phyloP scores from a whole-genome alignment of 768 basidiomycete genomes.

The Agrocybe praecox region DNA sequence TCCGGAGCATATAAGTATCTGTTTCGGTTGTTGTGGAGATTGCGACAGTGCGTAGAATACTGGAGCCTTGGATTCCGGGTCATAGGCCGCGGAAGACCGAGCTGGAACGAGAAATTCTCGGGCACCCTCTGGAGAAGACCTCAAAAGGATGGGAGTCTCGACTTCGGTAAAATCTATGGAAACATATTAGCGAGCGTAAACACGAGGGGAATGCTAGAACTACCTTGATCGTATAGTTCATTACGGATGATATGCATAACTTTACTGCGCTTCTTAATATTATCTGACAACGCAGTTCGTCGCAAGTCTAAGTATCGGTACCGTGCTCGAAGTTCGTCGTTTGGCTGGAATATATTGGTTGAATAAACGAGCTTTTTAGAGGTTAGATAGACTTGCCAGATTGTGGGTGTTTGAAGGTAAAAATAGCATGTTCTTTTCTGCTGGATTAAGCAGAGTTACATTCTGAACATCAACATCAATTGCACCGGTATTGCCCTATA shows the following conservation, averaged over 20 bases:
- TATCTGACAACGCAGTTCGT: conserved; percentile 68
- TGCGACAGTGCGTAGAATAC: conserved; percentile 90
- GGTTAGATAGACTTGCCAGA: conserved; percentile 54
- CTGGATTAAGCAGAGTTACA: conserved; percentile 81
- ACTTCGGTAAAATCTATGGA: conserved; percentile 84
- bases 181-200: conserved; percentile 3
- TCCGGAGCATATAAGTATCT: conserved; percentile 89
- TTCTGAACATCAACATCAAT: conserved; percentile 79
- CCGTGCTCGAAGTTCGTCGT: conserved; percentile 82
- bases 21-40: conserved; percentile 96
- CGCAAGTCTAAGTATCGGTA: conserved; percentile 92
- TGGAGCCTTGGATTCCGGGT: conserved; percentile 23
- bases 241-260: conserved; percentile 81
- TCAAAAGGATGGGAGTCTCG: conserved; percentile 89
- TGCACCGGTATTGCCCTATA: conserved; percentile 65
- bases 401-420: conserved; percentile 76
- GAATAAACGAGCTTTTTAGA: conserved; percentile 9
- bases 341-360: conserved; percentile 52
- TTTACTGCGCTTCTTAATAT: conserved; percentile 78
- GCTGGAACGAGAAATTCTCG: conserved; percentile 92
- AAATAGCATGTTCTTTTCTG: conserved; percentile 75
- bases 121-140: conserved; percentile 93
- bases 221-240: conserved; percentile 74
- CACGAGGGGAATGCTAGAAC: not conserved
- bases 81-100: conserved; percentile 42